Percentiles rank a stretch among this genome's conserved stretches.
These are phyloP conservation scores for Diversispora eburnea DNA, from an alignment of 192 early-diverging fungal genomes.

Conservation along the genomic window DNA sequence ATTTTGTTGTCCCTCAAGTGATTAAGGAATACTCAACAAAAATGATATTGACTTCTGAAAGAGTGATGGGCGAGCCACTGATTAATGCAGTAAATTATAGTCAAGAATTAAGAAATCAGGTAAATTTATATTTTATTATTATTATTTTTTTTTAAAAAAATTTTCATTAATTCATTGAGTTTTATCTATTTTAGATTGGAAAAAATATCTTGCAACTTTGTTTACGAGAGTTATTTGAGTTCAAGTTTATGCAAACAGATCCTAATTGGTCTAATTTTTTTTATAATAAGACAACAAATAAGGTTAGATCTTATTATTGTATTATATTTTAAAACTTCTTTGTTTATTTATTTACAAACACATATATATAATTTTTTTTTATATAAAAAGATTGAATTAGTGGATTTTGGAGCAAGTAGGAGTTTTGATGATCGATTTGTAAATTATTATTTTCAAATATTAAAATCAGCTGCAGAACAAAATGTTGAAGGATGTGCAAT, in stretches of 20 bases:
- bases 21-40: conserved; percentile 63
- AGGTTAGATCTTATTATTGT: conserved; percentile 30
- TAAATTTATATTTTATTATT: conserved; percentile 21
- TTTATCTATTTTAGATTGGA: conserved; percentile 55
- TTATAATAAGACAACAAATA: conserved; percentile 64
- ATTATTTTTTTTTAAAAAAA: neutral
- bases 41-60: conserved; percentile 77
- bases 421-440: conserved; percentile 74
- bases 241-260: conserved; percentile 98
- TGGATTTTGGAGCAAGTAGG: conserved; percentile 95
- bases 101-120: conserved; percentile 58
- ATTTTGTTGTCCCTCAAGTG: conserved; percentile 71
- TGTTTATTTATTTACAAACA: neutral
- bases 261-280: conserved; percentile 99
- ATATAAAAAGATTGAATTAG: conserved; percentile 59
- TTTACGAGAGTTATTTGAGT: conserved; percentile 86
- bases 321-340: neutral
- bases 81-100: conserved; percentile 50
- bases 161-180: neutral
- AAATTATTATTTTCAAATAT: conserved; percentile 68
- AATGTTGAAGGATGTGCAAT: conserved; percentile 73
- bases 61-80: conserved; percentile 71
- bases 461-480: conserved; percentile 65
- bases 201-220: conserved; percentile 74
- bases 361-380: neutral